These are phyloP conservation scores for Cunninghamia lanceolata DNA, from an alignment of 75 land plant species.

Conservation along the genomic window DNA sequence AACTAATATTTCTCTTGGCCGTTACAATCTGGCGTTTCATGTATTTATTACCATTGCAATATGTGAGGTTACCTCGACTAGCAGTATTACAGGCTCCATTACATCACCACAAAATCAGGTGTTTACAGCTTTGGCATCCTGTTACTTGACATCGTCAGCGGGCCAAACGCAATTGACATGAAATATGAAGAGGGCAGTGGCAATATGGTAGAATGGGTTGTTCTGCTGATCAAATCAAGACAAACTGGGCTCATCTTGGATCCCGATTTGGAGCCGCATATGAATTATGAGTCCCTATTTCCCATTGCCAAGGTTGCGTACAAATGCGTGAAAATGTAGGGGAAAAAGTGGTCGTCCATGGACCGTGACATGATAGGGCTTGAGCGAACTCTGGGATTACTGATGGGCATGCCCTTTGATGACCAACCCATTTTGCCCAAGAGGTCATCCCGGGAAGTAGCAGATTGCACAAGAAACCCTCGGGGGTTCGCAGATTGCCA, in stretches of 20 bases:
- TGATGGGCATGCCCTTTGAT: constrained; percentile 79
- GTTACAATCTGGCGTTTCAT: no score
- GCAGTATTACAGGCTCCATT: constrained; percentile 84
- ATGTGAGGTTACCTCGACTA: constrained; percentile 85
- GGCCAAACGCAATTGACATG: constrained; percentile 82
- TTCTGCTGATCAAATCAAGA: constrained; percentile 69
- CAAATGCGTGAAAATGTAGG: no score
- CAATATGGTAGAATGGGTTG: constrained; percentile 89
- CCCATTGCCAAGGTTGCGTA: constrained; percentile 71
- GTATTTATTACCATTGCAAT: no score
- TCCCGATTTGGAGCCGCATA: constrained; percentile 52
- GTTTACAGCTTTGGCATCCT: constrained; percentile 90
- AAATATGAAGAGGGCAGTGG: constrained; percentile 49
- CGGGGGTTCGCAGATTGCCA: no score
- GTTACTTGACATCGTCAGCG: constrained; percentile 71
- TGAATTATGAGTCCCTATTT: constrained; percentile 53
- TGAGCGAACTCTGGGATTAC: constrained; percentile 67
- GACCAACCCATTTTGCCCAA: constrained; percentile 74
- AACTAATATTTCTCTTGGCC: no score
- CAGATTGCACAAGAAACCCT: constrained; percentile 64
- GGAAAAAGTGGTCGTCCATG: no score
- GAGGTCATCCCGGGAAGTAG: constrained; percentile 83
- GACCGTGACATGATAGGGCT: constrained; percentile 77
- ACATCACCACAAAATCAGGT: constrained; percentile 82
- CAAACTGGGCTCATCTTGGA: constrained; percentile 52